These are phyloP conservation scores for Psilocybe tampanensis DNA, from an alignment of 768 basidiomycete species.

Conservation along the genomic window DNA sequence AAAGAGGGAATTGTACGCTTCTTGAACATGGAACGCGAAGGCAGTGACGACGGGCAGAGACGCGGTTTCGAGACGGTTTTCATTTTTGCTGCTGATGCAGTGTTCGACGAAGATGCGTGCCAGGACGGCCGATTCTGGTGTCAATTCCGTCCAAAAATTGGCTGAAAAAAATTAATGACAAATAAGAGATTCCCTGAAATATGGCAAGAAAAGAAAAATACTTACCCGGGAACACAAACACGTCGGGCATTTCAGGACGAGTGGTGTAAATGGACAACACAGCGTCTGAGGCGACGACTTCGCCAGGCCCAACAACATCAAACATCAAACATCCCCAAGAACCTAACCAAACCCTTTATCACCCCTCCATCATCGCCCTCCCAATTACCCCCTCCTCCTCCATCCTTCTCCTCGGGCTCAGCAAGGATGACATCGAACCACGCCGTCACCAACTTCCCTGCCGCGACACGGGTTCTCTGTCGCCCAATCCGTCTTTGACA, in stretches of 20 bases:
- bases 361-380: conserved; percentile 47
- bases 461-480: conserved; percentile 85
- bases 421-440: conserved; percentile 76
- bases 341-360: conserved; percentile 46
- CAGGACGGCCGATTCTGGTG: conserved; percentile 81
- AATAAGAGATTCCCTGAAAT: too few species aligned
- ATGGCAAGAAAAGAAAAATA: conserved; percentile 3
- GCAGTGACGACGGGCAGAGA: conserved; percentile 86
- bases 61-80: conserved; percentile 66
- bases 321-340: conserved; percentile 50
- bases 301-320: conserved; percentile 66
- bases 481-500: conserved; percentile 87
- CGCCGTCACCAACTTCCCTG: conserved; percentile 71
- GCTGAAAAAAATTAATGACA: conserved; percentile 38
- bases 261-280: conserved; percentile 74
- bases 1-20: conserved; percentile 68
- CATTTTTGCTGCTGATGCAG: conserved; percentile 62
- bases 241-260: conserved; percentile 68
- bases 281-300: conserved; percentile 84
- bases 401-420: conserved; percentile 36
- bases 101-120: conserved; percentile 87
- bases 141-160: conserved; percentile 72
- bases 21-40: conserved; percentile 83
- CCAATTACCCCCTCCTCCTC: conserved; percentile 38
- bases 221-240: conserved; percentile 74